These are phyloP conservation scores for Daldinia sp. DNA, from an alignment of 2,329 filamentous ascomycete species.

Conservation along the genomic window DNA sequence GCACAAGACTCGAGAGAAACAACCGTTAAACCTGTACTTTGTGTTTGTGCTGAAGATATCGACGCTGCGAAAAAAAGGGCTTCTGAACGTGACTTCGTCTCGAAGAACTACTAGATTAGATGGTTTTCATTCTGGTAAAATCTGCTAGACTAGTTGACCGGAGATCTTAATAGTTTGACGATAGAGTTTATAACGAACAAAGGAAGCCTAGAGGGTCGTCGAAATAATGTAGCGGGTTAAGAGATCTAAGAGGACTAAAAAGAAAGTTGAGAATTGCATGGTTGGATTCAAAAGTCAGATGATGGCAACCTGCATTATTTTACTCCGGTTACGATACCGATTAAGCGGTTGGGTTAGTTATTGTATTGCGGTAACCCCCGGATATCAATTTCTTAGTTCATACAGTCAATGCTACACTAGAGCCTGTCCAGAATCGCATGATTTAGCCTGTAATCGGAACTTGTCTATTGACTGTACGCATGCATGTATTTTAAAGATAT, in stretches of 20 bases:
- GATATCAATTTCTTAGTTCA: constrained; percentile 3
- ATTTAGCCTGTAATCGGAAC: constrained; percentile 7
- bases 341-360: constrained; percentile 23
- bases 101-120: neutral
- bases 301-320: constrained; percentile 11
- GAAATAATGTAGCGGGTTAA: constrained; percentile 1
- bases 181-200: neutral
- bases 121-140: neutral
- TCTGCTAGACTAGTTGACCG: neutral
- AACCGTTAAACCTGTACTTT: neutral
- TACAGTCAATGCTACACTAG: neutral
- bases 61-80: constrained; percentile 9
- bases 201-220: neutral
- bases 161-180: neutral
- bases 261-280: neutral
- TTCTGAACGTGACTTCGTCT: neutral
- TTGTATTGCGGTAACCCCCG: constrained; percentile 4
- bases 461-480: neutral
- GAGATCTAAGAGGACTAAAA: neutral
- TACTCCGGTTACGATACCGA: constrained; percentile 22
- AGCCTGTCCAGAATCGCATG: neutral
- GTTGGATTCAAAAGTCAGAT: constrained; percentile 13
- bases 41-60: neutral
- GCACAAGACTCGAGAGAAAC: constrained; percentile 18
- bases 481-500: neutral